Evolutionary conservation across 75 land plant genomes (phyloP).

Genomic region (Cupressus sempervirens): DNA sequence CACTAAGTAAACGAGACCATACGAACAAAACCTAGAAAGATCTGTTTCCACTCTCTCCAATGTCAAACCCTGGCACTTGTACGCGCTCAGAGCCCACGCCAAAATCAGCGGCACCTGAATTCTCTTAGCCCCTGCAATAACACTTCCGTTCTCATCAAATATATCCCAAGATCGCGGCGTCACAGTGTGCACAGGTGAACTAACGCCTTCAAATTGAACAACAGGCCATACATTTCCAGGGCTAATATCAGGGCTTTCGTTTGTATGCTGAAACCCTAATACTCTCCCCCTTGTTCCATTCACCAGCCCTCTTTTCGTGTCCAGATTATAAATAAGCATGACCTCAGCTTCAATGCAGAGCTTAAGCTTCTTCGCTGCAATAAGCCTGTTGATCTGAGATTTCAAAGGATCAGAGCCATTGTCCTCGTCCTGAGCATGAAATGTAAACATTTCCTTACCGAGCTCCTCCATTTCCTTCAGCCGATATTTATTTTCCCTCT

Average conservation of each 20-base stretch:
- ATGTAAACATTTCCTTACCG: constrained; percentile 17
- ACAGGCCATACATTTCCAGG: constrained; percentile 29
- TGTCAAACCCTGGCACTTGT: constrained; percentile 49
- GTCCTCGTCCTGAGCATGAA: constrained; percentile 4
- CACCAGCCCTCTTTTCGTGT: constrained; percentile 35
- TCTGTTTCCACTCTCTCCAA: constrained; percentile 37
- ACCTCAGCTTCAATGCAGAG: constrained; percentile 46
- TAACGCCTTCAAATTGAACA: constrained; percentile 22
- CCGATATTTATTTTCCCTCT: constrained; percentile 39
- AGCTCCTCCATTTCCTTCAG: constrained; percentile 28
- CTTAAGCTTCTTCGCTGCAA: constrained; percentile 14
- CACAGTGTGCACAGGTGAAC: not conserved
- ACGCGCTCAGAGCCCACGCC: constrained; percentile 42
- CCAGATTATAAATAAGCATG: constrained; percentile 41
- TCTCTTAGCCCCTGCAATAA: constrained; percentile 23
- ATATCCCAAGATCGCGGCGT: constrained; percentile 25
- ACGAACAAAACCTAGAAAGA: constrained; percentile 25
- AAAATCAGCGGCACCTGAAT: constrained; percentile 30
- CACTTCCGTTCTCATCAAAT: constrained; percentile 20
- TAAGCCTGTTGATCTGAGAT: constrained; percentile 11
- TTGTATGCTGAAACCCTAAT: constrained; percentile 20
- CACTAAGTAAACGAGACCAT: constrained; percentile 42
- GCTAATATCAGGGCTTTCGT: constrained; percentile 10
- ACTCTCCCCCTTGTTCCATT: constrained; percentile 43
- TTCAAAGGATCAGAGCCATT: not conserved